Conservation (phyloP, 1,284 basidiomycete genomes). For the Trametes hirsuta region DNA sequence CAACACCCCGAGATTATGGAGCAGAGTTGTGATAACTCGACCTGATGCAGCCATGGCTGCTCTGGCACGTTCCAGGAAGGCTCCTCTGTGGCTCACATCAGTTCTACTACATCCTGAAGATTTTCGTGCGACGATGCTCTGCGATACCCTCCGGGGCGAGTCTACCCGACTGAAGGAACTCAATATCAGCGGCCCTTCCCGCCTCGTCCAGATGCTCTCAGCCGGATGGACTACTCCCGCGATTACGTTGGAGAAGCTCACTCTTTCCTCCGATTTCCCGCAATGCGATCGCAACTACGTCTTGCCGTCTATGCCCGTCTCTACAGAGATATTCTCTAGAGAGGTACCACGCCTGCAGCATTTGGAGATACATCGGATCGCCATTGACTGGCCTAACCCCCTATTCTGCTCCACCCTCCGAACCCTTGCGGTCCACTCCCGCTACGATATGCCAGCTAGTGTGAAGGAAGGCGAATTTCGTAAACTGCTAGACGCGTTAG, state of each 20-base stretch:
- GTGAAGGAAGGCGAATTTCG: not conserved
- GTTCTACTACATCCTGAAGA: not conserved
- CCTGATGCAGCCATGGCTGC: not conserved
- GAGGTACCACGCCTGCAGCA: constrained; percentile 9
- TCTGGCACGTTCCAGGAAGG: constrained; percentile 18
- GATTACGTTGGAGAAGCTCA: not conserved
- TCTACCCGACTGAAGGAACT: constrained; percentile 9
- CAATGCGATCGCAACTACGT: not conserved
- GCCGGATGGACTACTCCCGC: constrained; percentile 4
- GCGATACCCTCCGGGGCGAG: constrained; percentile 6
- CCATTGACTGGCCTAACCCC: constrained; percentile 12
- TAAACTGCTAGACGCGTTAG: not conserved
- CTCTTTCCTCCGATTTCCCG: not conserved
- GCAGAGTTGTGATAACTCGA: constrained; percentile 5
- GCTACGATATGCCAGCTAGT: not conserved
- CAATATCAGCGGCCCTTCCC: not conserved
- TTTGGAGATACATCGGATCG: constrained; percentile 3
- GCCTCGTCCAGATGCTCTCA: not conserved
- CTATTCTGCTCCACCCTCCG: constrained; percentile 14
- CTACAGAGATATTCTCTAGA: constrained; percentile 9
- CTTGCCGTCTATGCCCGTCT: not conserved
- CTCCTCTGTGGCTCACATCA: constrained; percentile 9
- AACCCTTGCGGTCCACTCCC: not conserved
- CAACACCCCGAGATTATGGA: constrained; percentile 15
- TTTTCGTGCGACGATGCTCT: not conserved